Evolutionary conservation across 345 rosid genomes (phyloP), one percentile per base, ranked within the genome.

Genomic region (Eucalyptus urophylla): DNA sequence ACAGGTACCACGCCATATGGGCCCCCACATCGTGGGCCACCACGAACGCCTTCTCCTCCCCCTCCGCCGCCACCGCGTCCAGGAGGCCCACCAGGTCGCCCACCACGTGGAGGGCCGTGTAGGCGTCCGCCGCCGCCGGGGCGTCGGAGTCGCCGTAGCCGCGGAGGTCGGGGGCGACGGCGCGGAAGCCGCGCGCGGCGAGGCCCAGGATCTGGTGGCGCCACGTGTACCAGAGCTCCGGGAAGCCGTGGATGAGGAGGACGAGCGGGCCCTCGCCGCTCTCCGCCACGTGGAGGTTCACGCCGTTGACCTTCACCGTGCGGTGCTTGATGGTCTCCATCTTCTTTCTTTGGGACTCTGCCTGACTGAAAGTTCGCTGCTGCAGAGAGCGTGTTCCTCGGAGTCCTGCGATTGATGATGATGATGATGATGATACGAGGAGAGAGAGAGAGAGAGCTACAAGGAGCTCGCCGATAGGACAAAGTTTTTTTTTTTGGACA

Each of bases 11-110:
- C 14, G 97, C 96, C 4, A 93, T 67, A 16, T 89, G 27, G n/a
- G 97, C 97, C 5, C 97, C 96, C 98, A 96, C 94, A 49, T 96
- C 97, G 89, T 96, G 97, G 13, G 94, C 97, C 60, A 95, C 97
- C 5, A 94, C 95, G 44, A 94, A 95, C 24, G 94, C 96, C 88
- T 92, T 87, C 65, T 93, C 40, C 60, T 86, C 87, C 65, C 6
- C 60, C 90, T 85, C 92, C 90, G 3, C 86, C 91, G 24, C 60
- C 44, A 49, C 25, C 33, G 54, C 87, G 86, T 58, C 87, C 33
- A 58, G 80, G 80, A 89, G 50, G 8, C 31, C 90, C 58, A 58
- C 62, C 27, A 80, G 86, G 60, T 50, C 93, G 47, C 89, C 91
- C 10, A 92, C 91, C 27, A 62, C 22, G 65, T 91, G 92, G 43